Conservation (phyloP, 2,329 filamentous ascomycete species). For the Neopestalotiopsis clavispora region DNA sequence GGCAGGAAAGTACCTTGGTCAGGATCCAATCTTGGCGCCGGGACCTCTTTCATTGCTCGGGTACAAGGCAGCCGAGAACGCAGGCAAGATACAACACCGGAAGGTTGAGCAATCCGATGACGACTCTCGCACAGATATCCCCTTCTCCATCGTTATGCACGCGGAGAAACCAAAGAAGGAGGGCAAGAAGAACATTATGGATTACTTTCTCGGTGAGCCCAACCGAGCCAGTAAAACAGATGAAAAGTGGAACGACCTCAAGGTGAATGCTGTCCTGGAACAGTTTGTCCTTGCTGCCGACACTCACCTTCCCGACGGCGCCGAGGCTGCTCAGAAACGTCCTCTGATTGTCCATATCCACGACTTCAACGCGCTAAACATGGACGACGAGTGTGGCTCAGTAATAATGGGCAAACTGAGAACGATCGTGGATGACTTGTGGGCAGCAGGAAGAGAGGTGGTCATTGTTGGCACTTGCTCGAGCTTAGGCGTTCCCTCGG, state of each 20-base stretch:
- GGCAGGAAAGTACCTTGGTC: slow-evolving; percentile 71
- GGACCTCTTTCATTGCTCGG: slow-evolving; percentile 59
- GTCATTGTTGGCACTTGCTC: slow-evolving; percentile 82
- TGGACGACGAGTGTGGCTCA: slow-evolving; percentile 67
- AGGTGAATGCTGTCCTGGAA: slow-evolving; percentile 62
- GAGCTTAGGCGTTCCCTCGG: slow-evolving; percentile 52
- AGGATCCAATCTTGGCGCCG: slow-evolving; percentile 51
- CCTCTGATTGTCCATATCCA: slow-evolving; percentile 77
- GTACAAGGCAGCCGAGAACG: slow-evolving; percentile 60
- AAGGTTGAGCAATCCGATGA: not conserved
- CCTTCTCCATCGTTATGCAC: slow-evolving; percentile 24
- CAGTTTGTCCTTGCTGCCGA: slow-evolving; percentile 57
- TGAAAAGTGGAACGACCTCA: slow-evolving; percentile 66
- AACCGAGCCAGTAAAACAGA: slow-evolving; percentile 40
- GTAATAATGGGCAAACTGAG: slow-evolving; percentile 74
- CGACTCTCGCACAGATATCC: slow-evolving; percentile 4
- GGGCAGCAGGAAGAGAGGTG: slow-evolving; percentile 73
- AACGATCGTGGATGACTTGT: slow-evolving; percentile 71
- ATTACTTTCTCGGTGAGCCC: slow-evolving; percentile 49
- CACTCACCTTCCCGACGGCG: slow-evolving; percentile 44
- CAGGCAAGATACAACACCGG: slow-evolving; percentile 44
- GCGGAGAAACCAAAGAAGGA: slow-evolving; percentile 28
- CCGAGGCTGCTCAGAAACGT: slow-evolving; percentile 37
- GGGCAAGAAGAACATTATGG: slow-evolving; percentile 40
- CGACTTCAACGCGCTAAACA: slow-evolving; percentile 79